Evolutionary conservation across 306 rosid genomes (phyloP).

Genomic region (Casuarina cunninghamiana): DNA sequence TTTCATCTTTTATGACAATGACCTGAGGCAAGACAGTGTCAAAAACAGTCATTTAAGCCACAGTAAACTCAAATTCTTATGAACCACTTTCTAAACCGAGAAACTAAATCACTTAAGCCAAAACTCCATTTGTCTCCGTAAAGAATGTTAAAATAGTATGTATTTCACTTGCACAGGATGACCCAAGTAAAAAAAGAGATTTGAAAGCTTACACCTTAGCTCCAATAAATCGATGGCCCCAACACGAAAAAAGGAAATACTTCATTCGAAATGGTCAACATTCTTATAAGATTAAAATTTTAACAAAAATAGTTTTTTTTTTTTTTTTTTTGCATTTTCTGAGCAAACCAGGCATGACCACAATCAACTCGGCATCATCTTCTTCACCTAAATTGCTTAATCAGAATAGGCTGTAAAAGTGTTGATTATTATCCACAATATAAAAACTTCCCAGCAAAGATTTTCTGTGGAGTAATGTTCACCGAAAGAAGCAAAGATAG

Average conservation of each 20-base stretch:
- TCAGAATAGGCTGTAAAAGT: not conserved
- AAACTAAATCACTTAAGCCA: not conserved
- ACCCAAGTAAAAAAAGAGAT: too few relatives aligned
- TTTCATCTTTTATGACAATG: slow-evolving; percentile 35
- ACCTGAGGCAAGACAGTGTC: slow-evolving; percentile 33
- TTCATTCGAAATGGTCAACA: not conserved
- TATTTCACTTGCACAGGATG: not conserved
- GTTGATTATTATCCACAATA: not conserved
- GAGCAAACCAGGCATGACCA: not conserved
- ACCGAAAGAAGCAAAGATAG: not conserved
- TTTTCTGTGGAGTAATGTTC: not conserved
- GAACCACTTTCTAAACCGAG: not conserved
- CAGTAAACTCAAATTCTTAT: slow-evolving; percentile 1
- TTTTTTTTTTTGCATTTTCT: too few relatives aligned
- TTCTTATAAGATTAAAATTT: not conserved
- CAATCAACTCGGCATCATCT: slow-evolving; percentile 7
- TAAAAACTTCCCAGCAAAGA: not conserved
- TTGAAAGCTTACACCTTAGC: not conserved
- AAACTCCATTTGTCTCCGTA: not conserved
- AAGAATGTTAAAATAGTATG: too few relatives aligned
- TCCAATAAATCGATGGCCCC: not conserved
- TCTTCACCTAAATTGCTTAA: not conserved
- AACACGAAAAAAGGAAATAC: not conserved
- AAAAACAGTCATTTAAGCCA: not conserved
- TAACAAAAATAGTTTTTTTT: not conserved